phyloP scores from a whole-genome alignment of 2,329 filamentous ascomycete species.

The Tolypocladium endophyticum region DNA sequence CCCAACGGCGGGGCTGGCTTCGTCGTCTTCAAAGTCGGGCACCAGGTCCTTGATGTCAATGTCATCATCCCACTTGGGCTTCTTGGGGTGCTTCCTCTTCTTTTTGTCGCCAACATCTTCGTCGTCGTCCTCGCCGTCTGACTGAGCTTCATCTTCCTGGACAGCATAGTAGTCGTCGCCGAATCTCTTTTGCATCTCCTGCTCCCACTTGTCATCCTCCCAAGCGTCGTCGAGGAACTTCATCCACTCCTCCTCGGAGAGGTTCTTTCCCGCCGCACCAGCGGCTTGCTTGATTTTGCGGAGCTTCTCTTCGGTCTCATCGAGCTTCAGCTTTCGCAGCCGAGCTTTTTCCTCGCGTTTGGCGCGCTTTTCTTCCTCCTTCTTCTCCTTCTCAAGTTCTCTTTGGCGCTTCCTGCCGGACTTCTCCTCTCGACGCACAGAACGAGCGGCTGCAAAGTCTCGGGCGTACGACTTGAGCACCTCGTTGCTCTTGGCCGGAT shows the following conservation, averaged over 20 bases:
- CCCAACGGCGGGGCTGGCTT: slow-evolving; percentile 38
- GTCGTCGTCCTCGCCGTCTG: slow-evolving; percentile 54
- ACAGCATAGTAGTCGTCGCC: slow-evolving; percentile 84
- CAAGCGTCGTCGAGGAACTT: slow-evolving; percentile 78
- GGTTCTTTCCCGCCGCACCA: slow-evolving; percentile 57
- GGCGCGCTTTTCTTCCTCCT: slow-evolving; percentile 67
- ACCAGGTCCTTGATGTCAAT: slow-evolving; percentile 93
- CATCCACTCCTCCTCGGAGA: slow-evolving; percentile 71
- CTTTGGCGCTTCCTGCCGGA: slow-evolving; percentile 67
- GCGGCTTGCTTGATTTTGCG: slow-evolving; percentile 82
- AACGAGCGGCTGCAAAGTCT: slow-evolving; percentile 71
- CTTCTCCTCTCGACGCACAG: slow-evolving; percentile 75
- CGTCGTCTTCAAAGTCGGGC: slow-evolving; percentile 70
- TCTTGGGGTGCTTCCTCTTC: slow-evolving; percentile 37
- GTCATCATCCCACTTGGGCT: slow-evolving; percentile 82
- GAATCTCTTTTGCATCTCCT: slow-evolving; percentile 80
- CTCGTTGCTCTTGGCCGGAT: slow-evolving; percentile 80
- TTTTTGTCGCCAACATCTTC: slow-evolving; percentile 39
- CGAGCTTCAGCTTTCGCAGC: slow-evolving; percentile 77
- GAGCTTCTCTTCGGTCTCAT: slow-evolving; percentile 81
- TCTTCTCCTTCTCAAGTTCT: slow-evolving; percentile 65
- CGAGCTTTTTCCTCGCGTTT: slow-evolving; percentile 73
- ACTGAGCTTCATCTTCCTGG: slow-evolving; percentile 55
- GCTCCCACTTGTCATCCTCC: slow-evolving; percentile 83
- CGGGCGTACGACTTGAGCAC: slow-evolving; percentile 80